Evolutionary conservation across 441 rosid species (phyloP), one percentile per base, ranked within the genome.

Genomic region (Aquilaria agallochum): DNA sequence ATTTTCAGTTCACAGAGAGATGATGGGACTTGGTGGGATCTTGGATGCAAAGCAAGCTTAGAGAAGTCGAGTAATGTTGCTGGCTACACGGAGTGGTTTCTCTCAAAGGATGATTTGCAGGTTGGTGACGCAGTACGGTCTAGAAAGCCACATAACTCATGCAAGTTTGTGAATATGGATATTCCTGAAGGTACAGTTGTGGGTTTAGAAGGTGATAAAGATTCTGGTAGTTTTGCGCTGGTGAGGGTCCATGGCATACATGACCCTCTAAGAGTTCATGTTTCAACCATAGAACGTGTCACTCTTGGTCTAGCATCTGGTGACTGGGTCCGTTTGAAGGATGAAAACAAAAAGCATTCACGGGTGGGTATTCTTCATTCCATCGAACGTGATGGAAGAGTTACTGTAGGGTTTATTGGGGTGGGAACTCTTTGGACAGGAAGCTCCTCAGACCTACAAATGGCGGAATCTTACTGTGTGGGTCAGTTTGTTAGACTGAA

Each of bases 301-400:
- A 83, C 83, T n/a, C 67, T 58, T n/a, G 97, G 95, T 63, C 76
- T 94, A 64, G 88, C 96, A 30, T 84, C 81, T 49, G 98, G 98
- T 45, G 93, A 94, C 69, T 94, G 97, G 97, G 92, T 90, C 14
- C 84, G 85, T 49, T 70, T 90, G 69, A 89, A 87, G 90, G 71
- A 83, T 53, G 87, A 80, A 64, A 74, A 80, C 75, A 83, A 79
- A 55, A 82, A 63, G 60, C 89, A 86, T 63, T 89, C 98, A 2
- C 77, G 80, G 2, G 85, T 89, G 40, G 98, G 98, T 12, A 77
- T 94, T 67, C 77, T 90, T 70, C 96, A 94, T 76, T 85, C 87
- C 50, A 76, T 90, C 12, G 42, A 71, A 44, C 93, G 90, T 12
- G 68, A 77, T 31, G 95, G 97, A 65, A 72, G 50, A 2, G 89